Evolutionary conservation across 768 basidiomycete species (phyloP), one percentile per base, ranked within the genome.

Genomic region (Mycena vitilis): DNA sequence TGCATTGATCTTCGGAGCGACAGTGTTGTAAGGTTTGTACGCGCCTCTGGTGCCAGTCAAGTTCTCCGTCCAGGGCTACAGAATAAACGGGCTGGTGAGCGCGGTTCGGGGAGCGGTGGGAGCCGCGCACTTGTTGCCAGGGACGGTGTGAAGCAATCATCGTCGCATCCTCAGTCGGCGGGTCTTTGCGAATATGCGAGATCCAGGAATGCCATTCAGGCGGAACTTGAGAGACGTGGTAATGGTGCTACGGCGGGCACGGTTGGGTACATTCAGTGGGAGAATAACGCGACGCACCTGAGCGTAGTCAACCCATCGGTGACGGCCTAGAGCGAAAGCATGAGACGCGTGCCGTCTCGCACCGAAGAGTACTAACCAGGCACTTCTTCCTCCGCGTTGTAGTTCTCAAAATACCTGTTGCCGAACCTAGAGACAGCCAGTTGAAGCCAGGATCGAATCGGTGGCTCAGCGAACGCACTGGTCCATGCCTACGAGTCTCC

Each of bases 201-300:
- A 98, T 81, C 96, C 96, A 99, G 6, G 96, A 90, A 82, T 98
- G 97, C 97, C 97, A 98, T 80, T 97, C 96, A 0, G 96, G 88
- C 18, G 95, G 94, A 42, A 98, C 91, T 83, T 99, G 97, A 0
- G 94, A 87, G n/a, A 94, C 95, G 75, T 98, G 92, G 80, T 86
- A 91, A 69, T 95, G 88, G 76, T 96, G 94, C 88, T 94, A 68
- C 18, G 66, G 55, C 18, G 18, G 20, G 37, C 20, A 42, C 23
- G n/a, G 59, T 37, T 65, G 54, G 66, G 53, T 18, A 52, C 36
- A 52, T 34, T 38, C 13, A 44, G 38, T 38, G 38, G 34, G 51
- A 48, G 59, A 57, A 53, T 10, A 8, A 18, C 56, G 23, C 22
- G 57, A 66, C 85, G 65, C 69, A 94, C 94, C 83, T 98, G 95